Evolutionary conservation across 257 asterid species (phyloP), one percentile per base, ranked within the genome.

Genomic region (Anisodus tanguticus): DNA sequence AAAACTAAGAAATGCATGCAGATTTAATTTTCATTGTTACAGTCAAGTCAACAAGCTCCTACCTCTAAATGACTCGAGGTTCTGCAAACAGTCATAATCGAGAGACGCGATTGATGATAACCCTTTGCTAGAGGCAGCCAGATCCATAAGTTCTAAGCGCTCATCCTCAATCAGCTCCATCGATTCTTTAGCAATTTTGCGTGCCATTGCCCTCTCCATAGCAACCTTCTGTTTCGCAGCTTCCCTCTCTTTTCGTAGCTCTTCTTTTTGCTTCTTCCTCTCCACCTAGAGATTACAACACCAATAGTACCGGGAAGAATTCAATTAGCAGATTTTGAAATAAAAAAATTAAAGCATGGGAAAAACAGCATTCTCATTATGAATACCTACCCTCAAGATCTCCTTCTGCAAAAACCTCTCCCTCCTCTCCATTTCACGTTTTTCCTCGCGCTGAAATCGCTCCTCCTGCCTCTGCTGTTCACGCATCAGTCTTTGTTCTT

Each of bases 101-200:
- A 97, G 98, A 80, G 98, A 91, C 67, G 90, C 88, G 68, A 97
- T 90, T 66, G 99, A 97, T 70, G 97, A 90, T 60, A 97, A 86
- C 68, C 97, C 97, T 90, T 92, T 97, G 91, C 93, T 91, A 69
- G 93, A 88, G 85, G 98, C 97, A 86, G 98, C 98, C 89, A 97
- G 87, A 84, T 97, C 99, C 99, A 97, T 97, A 66, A 97, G 90
- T 84, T 97, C 99, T 55, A 97, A 90, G 22, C 99, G 98, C 86
- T 97, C 99, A 86, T 97, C 99, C 90, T 97, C 99, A 82, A 97
- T 97, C 70, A 97, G 92, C 90, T 95, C 99, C 97, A 90, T 84
- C 63, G 98, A 95, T 88, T 95, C 99, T 86, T 94, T 97, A 66
- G 98, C 98, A 84, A 97, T 93, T 89, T 88, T 93, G 69, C 97